Evolutionary conservation across 805 yeast genomes (phyloP).

Genomic region (Nakazawaea pomicola): DNA sequence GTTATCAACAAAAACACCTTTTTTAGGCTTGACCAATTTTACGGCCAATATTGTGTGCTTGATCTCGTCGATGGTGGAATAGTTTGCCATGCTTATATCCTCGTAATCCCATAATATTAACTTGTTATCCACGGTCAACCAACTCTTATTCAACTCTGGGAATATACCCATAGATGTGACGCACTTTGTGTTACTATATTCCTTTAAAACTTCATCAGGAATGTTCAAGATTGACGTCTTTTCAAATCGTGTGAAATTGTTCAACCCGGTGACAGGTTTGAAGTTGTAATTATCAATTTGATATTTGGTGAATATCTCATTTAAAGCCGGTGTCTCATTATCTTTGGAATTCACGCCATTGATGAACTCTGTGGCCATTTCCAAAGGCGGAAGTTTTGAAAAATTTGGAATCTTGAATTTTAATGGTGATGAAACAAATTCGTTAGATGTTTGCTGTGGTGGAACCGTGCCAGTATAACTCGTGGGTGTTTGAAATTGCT

Average conservation of each 20-base stretch:
- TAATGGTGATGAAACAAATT: conserved; percentile 10
- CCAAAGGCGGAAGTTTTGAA: conserved; percentile 45
- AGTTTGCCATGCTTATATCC: conserved; percentile 36
- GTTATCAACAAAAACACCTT: conserved; percentile 71
- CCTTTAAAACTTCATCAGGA: conserved; percentile 78
- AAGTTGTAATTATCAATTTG: conserved; percentile 66
- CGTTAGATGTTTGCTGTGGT: conserved; percentile 8
- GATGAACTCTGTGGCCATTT: conserved; percentile 61
- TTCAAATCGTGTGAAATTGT: conserved; percentile 70
- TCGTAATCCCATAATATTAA: conserved; percentile 82
- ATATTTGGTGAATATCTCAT: conserved; percentile 51
- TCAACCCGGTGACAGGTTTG: conserved; percentile 38
- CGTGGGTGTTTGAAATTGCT: not conserved
- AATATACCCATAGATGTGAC: conserved; percentile 78
- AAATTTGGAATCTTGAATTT: conserved; percentile 42
- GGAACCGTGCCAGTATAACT: not conserved
- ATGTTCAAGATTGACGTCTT: conserved; percentile 61
- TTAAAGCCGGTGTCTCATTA: conserved; percentile 52
- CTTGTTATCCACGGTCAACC: conserved; percentile 82
- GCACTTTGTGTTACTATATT: conserved; percentile 60
- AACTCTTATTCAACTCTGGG: conserved; percentile 72
- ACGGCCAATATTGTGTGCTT: conserved; percentile 74
- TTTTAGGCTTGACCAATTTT: conserved; percentile 73
- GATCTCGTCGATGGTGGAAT: conserved; percentile 77
- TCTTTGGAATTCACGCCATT: conserved; percentile 52